Percentiles rank a stretch among this genome's conserved stretches.
phyloP scores from a whole-genome alignment of 176 grass and related monocot species.

The Phyllostachys edulis region DNA sequence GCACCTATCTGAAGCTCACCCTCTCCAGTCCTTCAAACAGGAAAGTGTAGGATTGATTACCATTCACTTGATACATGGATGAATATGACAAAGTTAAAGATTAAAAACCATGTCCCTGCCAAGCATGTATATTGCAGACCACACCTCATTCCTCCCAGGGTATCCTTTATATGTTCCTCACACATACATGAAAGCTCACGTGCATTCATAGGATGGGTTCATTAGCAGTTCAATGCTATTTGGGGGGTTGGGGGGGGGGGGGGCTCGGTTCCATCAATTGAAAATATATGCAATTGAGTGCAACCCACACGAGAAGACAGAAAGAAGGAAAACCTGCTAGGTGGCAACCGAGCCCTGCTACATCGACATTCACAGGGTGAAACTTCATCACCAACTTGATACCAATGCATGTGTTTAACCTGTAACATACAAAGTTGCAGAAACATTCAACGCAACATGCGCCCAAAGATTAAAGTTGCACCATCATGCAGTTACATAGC shows the following conservation, averaged over 20 bases:
- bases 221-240: conserved; percentile 15
- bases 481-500: not conserved
- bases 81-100: not conserved
- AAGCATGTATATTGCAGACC: not conserved
- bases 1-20: not conserved
- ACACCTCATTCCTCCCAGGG: not conserved
- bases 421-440: conserved; percentile 22
- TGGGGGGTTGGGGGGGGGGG: too few species aligned
- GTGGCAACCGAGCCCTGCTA: conserved; percentile 78
- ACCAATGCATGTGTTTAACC: conserved; percentile 99
- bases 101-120: not conserved
- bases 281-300: not conserved
- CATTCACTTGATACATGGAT: not conserved
- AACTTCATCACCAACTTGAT: conserved; percentile 72
- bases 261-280: not conserved
- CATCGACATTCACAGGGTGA: conserved; percentile 90
- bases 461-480: not conserved
- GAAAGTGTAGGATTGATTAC: not conserved
- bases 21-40: not conserved
- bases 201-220: not conserved
- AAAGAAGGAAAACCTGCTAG: conserved; percentile 71
- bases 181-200: not conserved
- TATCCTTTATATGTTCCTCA: conserved; percentile 10
- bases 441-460: conserved; percentile 4
- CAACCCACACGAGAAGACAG: not conserved